Conservation (phyloP, 257 asterid genomes). For the Solanum sejunctum region DNA sequence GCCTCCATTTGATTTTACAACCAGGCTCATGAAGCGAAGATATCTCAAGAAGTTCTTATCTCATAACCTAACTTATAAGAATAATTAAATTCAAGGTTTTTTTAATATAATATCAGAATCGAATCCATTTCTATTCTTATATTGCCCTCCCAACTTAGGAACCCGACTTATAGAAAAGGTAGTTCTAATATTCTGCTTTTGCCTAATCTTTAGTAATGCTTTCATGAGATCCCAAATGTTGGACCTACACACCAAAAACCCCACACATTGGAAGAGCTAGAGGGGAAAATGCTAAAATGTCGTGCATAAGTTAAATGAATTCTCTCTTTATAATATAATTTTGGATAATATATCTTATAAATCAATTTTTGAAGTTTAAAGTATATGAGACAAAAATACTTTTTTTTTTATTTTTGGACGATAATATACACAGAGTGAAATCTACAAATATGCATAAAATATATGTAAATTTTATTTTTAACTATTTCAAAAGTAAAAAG, state of each 20-base stretch:
- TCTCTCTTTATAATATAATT: not conserved
- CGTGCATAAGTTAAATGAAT: not conserved
- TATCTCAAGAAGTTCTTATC: no score
- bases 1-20: no score
- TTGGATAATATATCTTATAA: not conserved
- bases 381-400: not conserved
- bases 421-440: no score
- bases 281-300: not conserved
- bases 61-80: no score
- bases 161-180: not conserved
- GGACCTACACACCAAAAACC: not conserved
- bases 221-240: not conserved
- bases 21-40: no score
- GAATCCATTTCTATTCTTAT: accelerated
- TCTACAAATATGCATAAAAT: accelerated
- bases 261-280: not conserved
- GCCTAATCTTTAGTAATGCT: not conserved
- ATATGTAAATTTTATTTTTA: no score
- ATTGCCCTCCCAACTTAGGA: not conserved
- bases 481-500: no score
- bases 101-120: not conserved
- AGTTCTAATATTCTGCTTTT: not conserved
- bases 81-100: no score
- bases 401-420: not conserved
- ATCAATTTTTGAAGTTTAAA: not conserved